These are phyloP conservation scores for Camellia sinensis DNA, from an alignment of 148 eudicot genomes.

Conservation along the genomic window DNA sequence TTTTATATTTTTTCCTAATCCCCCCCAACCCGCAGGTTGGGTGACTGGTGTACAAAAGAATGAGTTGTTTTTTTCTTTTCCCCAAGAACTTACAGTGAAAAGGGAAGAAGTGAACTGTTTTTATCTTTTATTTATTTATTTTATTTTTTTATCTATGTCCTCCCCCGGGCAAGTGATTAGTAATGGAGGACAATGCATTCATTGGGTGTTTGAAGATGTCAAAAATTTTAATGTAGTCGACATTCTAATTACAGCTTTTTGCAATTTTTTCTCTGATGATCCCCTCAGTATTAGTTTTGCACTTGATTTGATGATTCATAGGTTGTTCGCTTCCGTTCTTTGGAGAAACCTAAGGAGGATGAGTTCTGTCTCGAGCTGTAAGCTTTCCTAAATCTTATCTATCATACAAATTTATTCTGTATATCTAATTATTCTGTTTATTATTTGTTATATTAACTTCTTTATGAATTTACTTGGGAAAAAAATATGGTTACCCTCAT, in stretches of 20 bases:
- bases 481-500: slow-evolving; percentile 7
- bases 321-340: slow-evolving; percentile 31
- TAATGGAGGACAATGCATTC: not conserved
- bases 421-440: not conserved
- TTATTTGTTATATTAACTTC: not conserved
- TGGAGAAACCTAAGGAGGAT: slow-evolving; percentile 34
- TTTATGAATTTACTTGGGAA: not conserved
- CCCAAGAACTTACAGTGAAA: no score
- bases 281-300: not conserved
- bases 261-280: not conserved
- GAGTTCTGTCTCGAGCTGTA: slow-evolving; percentile 32
- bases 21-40: no score
- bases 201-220: not conserved
- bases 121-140: no score
- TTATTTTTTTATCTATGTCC: no score
- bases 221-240: not conserved
- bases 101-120: no score
- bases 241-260: not conserved
- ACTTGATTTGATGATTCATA: not conserved
- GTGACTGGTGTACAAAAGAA: no score
- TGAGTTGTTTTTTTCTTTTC: no score
- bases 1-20: no score
- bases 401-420: not conserved
- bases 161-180: not conserved
- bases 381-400: slow-evolving; percentile 12